These are phyloP conservation scores for Lasiodiplodia gonubiensis DNA, from an alignment of 2,329 filamentous ascomycete species.

Conservation along the genomic window DNA sequence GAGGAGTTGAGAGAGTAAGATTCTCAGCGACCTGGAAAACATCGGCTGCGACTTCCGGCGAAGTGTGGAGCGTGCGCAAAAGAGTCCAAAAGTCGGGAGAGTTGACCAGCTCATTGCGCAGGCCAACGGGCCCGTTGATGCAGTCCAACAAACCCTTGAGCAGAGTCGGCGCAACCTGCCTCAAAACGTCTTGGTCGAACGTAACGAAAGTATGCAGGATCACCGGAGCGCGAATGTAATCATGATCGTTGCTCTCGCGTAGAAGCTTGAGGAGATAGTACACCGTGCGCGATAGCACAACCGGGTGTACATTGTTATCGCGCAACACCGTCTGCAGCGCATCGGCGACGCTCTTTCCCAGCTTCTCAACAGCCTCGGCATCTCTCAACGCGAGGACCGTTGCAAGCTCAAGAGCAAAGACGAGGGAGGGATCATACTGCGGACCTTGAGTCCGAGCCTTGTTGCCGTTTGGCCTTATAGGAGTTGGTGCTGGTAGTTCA, in stretches of 20 bases:
- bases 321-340: conserved; percentile 81
- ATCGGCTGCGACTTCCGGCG: conserved; percentile 71
- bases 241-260: conserved; percentile 84
- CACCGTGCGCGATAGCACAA: conserved; percentile 81
- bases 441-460: conserved; percentile 63
- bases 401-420: conserved; percentile 90
- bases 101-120: conserved; percentile 91
- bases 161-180: conserved; percentile 75
- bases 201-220: conserved; percentile 90
- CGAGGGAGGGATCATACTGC: conserved; percentile 81
- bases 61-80: conserved; percentile 73
- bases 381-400: conserved; percentile 82
- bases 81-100: conserved; percentile 98
- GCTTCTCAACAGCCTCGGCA: conserved; percentile 69
- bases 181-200: conserved; percentile 77
- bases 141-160: conserved; percentile 81
- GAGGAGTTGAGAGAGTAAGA: conserved; percentile 71
- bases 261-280: conserved; percentile 87
- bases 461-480: conserved; percentile 63
- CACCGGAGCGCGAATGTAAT: conserved; percentile 90
- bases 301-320: conserved; percentile 76
- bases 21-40: conserved; percentile 89
- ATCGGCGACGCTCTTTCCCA: conserved; percentile 81
- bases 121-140: conserved; percentile 74
- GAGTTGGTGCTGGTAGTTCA: conserved; percentile 72